Percentiles rank a stretch among this genome's conserved stretches.
Conservation (phyloP, 306 rosid species). For the Herpetospermum pedunculosum region DNA sequence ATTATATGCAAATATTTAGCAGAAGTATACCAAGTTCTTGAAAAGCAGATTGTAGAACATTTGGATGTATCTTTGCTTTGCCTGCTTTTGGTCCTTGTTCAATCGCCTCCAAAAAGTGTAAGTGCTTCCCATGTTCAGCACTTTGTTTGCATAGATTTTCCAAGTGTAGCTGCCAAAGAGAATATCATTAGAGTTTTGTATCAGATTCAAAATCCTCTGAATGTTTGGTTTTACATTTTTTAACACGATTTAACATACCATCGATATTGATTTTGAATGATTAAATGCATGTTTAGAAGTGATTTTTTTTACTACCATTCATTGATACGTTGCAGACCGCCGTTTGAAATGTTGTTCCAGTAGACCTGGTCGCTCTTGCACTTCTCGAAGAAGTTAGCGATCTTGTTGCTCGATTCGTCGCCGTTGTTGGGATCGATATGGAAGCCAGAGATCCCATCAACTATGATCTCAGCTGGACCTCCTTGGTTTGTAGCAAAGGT, state of each 20-base stretch:
- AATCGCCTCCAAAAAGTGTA: constrained; percentile 67
- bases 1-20: background rate
- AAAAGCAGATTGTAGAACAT: constrained; percentile 63
- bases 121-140: constrained; percentile 65
- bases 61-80: constrained; percentile 80
- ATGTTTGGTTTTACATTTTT: too few relatives aligned
- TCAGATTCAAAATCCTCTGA: background rate
- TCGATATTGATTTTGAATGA: too few relatives aligned
- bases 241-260: too few relatives aligned
- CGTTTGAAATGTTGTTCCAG: constrained; percentile 43
- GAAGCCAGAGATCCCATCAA: constrained; percentile 81
- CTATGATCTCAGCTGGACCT: constrained; percentile 89
- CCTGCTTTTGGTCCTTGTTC: constrained; percentile 68
- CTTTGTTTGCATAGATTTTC: constrained; percentile 81
- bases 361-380: constrained; percentile 43
- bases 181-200: background rate
- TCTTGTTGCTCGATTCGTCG: constrained; percentile 55
- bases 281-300: too few relatives aligned
- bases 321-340: constrained; percentile 59
- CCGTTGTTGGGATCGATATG: constrained; percentile 74
- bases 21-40: constrained; percentile 46
- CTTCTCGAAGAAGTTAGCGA: constrained; percentile 68
- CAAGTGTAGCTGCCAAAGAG: constrained; percentile 61
- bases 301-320: constrained; percentile 50
- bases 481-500: constrained; percentile 97